Evolutionary conservation across 805 yeast genomes (phyloP).

Genomic region (Kazachstania taianensis): DNA sequence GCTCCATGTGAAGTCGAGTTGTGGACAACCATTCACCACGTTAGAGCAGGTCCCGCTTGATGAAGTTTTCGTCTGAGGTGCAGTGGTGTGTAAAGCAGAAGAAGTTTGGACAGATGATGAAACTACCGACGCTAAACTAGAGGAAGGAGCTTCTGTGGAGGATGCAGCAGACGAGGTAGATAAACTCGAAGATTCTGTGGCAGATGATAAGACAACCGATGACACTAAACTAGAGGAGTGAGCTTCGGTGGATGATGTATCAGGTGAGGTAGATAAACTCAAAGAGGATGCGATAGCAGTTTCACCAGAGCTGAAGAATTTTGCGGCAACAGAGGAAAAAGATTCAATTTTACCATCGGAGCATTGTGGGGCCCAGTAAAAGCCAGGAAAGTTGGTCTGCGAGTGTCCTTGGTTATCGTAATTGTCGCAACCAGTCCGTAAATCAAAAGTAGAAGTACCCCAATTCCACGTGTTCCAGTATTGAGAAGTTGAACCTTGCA

Average conservation of each 20-base stretch:
- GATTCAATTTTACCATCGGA: too few relatives aligned
- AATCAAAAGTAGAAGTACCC: conserved; percentile 11
- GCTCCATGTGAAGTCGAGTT: conserved; percentile 8
- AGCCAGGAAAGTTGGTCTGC: conserved; percentile 15
- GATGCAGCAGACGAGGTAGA: too few relatives aligned
- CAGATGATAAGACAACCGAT: too few relatives aligned
- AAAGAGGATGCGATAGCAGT: not conserved
- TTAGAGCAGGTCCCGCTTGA: not conserved
- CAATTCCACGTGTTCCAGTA: conserved; percentile 10
- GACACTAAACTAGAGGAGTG: too few relatives aligned
- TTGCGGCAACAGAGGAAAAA: too few relatives aligned
- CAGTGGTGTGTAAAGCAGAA: too few relatives aligned
- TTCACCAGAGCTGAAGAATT: not conserved
- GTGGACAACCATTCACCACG: conserved; percentile 11
- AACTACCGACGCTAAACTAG: too few relatives aligned
- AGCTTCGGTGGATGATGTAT: too few relatives aligned
- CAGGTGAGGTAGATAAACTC: not conserved
- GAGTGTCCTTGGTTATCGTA: conserved; percentile 12
- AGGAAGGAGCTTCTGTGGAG: too few relatives aligned
- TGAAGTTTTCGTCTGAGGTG: too few relatives aligned
- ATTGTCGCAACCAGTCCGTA: conserved; percentile 14
- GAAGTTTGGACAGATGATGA: too few relatives aligned
- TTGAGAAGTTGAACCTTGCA: conserved; percentile 16
- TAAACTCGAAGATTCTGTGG: too few relatives aligned
- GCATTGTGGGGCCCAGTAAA: conserved; percentile 13